Conservation (phyloP, 108 stramenopile species). For the Mediolabrus comicus region DNA sequence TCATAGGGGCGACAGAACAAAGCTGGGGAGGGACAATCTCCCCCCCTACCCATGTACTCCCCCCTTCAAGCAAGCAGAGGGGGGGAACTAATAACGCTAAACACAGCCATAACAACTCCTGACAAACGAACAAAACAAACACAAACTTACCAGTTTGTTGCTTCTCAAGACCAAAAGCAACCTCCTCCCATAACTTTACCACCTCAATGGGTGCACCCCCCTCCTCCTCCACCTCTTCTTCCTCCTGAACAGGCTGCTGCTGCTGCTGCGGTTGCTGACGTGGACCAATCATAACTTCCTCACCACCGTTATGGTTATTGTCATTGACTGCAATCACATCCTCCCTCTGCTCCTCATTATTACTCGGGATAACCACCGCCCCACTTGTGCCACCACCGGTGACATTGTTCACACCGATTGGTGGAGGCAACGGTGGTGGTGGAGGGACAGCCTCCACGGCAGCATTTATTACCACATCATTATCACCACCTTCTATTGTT, state of each 20-base stretch:
- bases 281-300: neutral
- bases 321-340: neutral
- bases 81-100: neutral
- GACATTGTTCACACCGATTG: too few relatives aligned
- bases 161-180: slow-evolving; percentile 67
- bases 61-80: neutral
- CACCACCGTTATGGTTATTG: neutral
- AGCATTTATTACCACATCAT: too few relatives aligned
- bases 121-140: neutral
- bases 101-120: neutral
- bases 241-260: neutral
- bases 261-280: neutral
- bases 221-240: neutral
- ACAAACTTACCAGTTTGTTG: slow-evolving; percentile 65
- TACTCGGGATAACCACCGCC: too few relatives aligned
- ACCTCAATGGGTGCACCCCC: slow-evolving; percentile 18
- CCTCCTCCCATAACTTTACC: slow-evolving; percentile 68
- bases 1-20: too few relatives aligned
- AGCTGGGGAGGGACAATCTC: too few relatives aligned
- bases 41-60: too few relatives aligned
- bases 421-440: neutral
- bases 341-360: too few relatives aligned
- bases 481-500: too few relatives aligned
- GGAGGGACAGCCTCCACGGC: neutral
- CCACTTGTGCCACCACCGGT: too few relatives aligned